Evolutionary conservation across 2,329 filamentous ascomycete genomes (phyloP), one percentile per base, ranked within the genome.

Genomic region (Sporothrix euskadiensis): DNA sequence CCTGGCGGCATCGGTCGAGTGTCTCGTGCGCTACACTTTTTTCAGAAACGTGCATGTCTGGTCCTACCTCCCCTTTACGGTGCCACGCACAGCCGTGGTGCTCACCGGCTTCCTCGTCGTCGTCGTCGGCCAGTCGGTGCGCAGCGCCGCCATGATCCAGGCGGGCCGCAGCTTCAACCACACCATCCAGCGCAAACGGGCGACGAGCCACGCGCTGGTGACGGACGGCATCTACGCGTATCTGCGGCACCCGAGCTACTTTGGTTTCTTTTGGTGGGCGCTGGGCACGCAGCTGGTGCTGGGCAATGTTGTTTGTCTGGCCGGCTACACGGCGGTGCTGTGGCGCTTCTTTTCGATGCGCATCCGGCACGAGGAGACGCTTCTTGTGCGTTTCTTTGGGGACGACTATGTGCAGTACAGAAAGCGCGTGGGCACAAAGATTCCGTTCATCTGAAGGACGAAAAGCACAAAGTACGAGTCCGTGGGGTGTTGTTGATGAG

Each of bases 261-360:
- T 98, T 84, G 96, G 95, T 3, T 99, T 98, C 84, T 99, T 97
- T 82, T 98, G 94, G 90, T 99, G 95, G 95, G 94, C 93, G 0
- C 79, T 98, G n/a, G 96, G 96, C 5, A 97, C 94, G 14, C 96
- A 99, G 85, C 80, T 98, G 59, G 89, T 97, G 72, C 85, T 98
- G 76, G 95, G 95, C 22, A 99, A 99, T 82, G 83, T 88, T 9
- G 76, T 97, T 1, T 97, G 94, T 80, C 89, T 97, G 73, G 77
- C 90, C 7, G 92, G 83, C 1, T 98, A 97, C 83, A 83, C 88
- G 0, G 81, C 87, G 8, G 91, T 97, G 19, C 81, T 99, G 77
- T 98, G 93, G 93, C 86, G 84, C 74, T 99, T 99, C 81, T 99
- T 99, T 80, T 86, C 85, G 19, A 83, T 81, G 14, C 85, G 96